Evolutionary conservation across 1,284 basidiomycete genomes (phyloP).

Genomic region (Somion occarium): DNA sequence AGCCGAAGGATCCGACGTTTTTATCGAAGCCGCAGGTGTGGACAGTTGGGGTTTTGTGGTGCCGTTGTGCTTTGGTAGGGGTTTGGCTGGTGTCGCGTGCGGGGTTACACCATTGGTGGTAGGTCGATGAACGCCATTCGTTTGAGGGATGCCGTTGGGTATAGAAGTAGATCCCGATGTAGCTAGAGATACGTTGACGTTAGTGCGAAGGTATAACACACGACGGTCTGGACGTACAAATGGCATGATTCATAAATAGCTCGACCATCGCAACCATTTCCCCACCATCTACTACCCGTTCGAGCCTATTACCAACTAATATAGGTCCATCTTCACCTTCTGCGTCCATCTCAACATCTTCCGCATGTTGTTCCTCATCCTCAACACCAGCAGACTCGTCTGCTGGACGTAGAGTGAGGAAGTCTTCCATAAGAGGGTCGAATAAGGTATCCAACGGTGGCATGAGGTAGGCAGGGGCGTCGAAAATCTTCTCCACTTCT

Average conservation of each 20-base stretch:
- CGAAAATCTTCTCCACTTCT: slow-evolving; percentile 51
- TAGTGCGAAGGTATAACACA: slow-evolving; percentile 5
- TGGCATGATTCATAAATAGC: slow-evolving; percentile 44
- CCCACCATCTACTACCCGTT: slow-evolving; percentile 35
- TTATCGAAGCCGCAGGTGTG: slow-evolving; percentile 13
- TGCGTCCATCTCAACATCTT: slow-evolving; percentile 43
- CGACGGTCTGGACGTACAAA: slow-evolving; percentile 41
- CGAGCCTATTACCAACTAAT: slow-evolving; percentile 20
- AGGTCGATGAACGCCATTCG: slow-evolving; percentile 21
- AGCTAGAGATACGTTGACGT: slow-evolving; percentile 10
- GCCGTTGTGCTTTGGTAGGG: slow-evolving; percentile 8
- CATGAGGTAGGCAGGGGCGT: slow-evolving; percentile 74
- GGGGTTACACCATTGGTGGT: slow-evolving; percentile 17
- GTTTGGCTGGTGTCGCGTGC: slow-evolving; percentile 14
- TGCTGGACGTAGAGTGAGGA: slow-evolving; percentile 41
- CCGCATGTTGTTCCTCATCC: slow-evolving; percentile 19
- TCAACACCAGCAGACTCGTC: slow-evolving; percentile 16
- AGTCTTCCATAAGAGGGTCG: slow-evolving; percentile 64
- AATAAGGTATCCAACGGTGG: slow-evolving; percentile 77
- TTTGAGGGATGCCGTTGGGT: slow-evolving; percentile 4
- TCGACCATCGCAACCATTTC: slow-evolving; percentile 47
- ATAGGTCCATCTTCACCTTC: slow-evolving; percentile 24
- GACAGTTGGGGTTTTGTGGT: slow-evolving; percentile 13
- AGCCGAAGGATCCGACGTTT: too few species aligned
- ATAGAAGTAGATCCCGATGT: slow-evolving; percentile 9